Evolutionary conservation across 73 alveolate genomes (phyloP).

Genomic region (Paramecium octaurelia): DNA sequence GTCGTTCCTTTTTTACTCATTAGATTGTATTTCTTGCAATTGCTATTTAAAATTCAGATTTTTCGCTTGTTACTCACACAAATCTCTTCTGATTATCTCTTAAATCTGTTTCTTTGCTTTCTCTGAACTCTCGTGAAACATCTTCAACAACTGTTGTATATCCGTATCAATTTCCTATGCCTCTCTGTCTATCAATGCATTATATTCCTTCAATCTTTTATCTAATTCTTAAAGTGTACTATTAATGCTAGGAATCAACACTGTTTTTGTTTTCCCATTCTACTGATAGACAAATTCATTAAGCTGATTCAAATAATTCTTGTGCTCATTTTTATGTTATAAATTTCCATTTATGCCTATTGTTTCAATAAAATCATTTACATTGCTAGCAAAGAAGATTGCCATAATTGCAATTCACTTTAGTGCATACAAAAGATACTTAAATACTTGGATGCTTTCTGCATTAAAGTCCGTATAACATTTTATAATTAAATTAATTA

Average conservation of each 20-base stretch:
- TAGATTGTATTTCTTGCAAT: not conserved
- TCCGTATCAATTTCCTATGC: conserved; percentile 42
- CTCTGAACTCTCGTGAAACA: conserved; percentile 11
- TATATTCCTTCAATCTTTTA: not conserved
- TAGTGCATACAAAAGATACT: not conserved
- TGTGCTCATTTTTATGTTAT: conserved; percentile 13
- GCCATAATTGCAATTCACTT: conserved; percentile 5
- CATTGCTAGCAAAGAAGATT: conserved; percentile 33
- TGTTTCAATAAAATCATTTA: not conserved
- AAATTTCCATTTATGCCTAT: not conserved
- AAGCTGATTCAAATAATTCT: not conserved
- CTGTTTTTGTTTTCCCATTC: conserved; percentile 27
- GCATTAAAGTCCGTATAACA: not conserved
- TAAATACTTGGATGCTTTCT: not conserved
- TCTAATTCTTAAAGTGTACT: not conserved
- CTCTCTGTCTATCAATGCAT: conserved; percentile 18
- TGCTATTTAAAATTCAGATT: not conserved
- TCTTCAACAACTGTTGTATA: conserved; percentile 35
- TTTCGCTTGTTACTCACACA: not conserved
- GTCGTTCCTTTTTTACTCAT: not conserved
- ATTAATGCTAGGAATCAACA: not conserved
- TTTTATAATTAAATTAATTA: not conserved
- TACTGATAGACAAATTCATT: not conserved
- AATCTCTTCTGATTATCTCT: conserved; percentile 39
- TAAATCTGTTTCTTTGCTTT: conserved; percentile 9